Evolutionary conservation across 1,284 basidiomycete species (phyloP).

Genomic region (Cerrena zonata): DNA sequence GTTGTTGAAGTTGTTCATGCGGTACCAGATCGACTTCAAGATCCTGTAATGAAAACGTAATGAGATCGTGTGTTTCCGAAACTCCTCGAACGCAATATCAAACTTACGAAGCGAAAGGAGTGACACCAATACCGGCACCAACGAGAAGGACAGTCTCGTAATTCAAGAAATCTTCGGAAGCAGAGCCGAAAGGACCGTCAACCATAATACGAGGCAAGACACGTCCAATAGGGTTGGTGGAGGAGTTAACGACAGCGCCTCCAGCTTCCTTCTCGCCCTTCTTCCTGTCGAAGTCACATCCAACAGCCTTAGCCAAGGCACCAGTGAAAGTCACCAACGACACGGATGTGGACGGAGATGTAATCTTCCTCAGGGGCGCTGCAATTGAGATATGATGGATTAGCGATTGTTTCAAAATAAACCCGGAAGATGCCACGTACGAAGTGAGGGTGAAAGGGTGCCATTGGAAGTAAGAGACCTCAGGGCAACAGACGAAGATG

Average conservation of each 20-base stretch:
- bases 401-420: neutral
- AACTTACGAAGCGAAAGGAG: constrained; percentile 82
- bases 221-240: constrained; percentile 45
- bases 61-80: constrained; percentile 10
- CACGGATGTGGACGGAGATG: constrained; percentile 83
- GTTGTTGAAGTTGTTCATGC: constrained; percentile 76
- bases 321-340: constrained; percentile 82
- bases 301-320: constrained; percentile 73
- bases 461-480: constrained; percentile 89
- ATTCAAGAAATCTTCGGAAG: constrained; percentile 80
- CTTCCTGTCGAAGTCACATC: constrained; percentile 73
- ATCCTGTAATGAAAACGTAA: constrained; percentile 41
- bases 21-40: constrained; percentile 91
- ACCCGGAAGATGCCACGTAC: constrained; percentile 25
- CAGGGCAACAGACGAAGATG: constrained; percentile 82
- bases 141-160: constrained; percentile 82
- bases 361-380: constrained; percentile 88
- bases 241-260: constrained; percentile 56
- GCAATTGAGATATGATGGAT: neutral
- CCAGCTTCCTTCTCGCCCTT: constrained; percentile 45
- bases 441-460: constrained; percentile 89
- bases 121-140: constrained; percentile 87
- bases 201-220: constrained; percentile 84
- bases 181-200: constrained; percentile 82
- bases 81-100: constrained; percentile 3